Conservation (phyloP, 2,329 filamentous ascomycete genomes). For the Aspergillus caelatus region DNA sequence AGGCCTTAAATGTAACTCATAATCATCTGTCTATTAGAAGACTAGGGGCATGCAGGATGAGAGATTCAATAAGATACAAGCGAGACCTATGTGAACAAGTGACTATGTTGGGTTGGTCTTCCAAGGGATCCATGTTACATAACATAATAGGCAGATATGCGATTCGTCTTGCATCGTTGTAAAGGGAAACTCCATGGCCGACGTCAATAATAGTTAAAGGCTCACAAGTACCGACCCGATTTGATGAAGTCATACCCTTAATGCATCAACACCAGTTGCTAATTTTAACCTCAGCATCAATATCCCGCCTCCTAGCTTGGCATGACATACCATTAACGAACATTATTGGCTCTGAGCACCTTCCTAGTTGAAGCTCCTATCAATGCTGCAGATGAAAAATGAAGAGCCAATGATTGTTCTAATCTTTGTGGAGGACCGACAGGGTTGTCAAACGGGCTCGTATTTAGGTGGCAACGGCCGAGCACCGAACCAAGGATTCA, state of each 20-base stretch:
- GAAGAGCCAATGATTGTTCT: neutral
- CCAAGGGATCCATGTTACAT: no score
- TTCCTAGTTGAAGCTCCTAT: neutral
- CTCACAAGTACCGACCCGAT: neutral
- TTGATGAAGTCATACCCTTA: neutral
- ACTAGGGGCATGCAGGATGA: no score
- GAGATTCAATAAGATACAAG: no score
- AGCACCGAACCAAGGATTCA: neutral
- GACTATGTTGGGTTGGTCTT: no score
- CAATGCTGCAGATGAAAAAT: neutral
- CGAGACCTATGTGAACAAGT: no score
- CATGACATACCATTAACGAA: neutral
- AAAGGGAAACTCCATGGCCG: no score
- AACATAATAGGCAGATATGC: neutral
- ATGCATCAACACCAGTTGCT: neutral
- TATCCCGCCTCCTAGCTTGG: neutral
- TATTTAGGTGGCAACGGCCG: neutral
- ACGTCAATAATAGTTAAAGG: fast-evolving
- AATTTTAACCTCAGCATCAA: neutral
- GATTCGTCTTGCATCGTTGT: no score
- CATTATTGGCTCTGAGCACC: neutral
- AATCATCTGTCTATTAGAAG: no score
- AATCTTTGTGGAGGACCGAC: neutral
- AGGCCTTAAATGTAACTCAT: neutral
- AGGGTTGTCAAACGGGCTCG: neutral